Evolutionary conservation across 768 basidiomycete species (phyloP), one percentile per base, ranked within the genome.

Genomic region (Clitopilus hobsonii): DNA sequence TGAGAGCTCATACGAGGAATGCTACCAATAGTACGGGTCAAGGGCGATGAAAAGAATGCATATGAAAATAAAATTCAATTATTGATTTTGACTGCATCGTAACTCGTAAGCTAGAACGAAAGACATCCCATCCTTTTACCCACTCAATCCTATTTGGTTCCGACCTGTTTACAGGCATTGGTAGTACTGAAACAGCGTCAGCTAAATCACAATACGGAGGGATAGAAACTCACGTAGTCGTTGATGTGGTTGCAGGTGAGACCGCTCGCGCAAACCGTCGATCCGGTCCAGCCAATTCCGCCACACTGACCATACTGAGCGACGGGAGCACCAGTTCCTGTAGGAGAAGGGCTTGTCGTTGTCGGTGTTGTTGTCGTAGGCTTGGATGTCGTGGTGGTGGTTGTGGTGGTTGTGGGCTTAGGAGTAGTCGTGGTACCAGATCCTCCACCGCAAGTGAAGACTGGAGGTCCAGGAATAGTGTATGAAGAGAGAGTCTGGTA

Each of bases 251-350:
- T 60, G 58, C 75, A 77, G 2, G 65, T 69, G 63, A 58, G 74
- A 0, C 68, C 68, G 1, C 72, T 54, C n/a, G 54, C 67, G 54
- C 74, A 76, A 6, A 52, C 63, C 0, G 74, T 75, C 1, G 73
- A 59, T 11, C 75, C 75, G 16, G 69, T 67, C 54, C 56, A 73
- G 71, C 61, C 66, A 24, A 58, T 51, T n/a, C 76, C 76, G 38
- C 76, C 75, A 36, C 76, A 76, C 56, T 77, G 75, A 2, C 70
- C 78, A 25, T 70, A 79, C 6, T 76, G 74, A 3, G 67, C 63
- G 18, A 71, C 75, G 5, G 65, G 69, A 1, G 58, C 47, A 20
- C 59, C 51, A 4, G 61, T 52, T 1, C 54, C 54, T n/a, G 60
- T 52, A 6, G 66, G 48, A 6, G 66, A 36, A 13, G 62, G 58